These are phyloP conservation scores for Chlorencoelia australis DNA, from an alignment of 2,329 filamentous ascomycete species.

Conservation along the genomic window DNA sequence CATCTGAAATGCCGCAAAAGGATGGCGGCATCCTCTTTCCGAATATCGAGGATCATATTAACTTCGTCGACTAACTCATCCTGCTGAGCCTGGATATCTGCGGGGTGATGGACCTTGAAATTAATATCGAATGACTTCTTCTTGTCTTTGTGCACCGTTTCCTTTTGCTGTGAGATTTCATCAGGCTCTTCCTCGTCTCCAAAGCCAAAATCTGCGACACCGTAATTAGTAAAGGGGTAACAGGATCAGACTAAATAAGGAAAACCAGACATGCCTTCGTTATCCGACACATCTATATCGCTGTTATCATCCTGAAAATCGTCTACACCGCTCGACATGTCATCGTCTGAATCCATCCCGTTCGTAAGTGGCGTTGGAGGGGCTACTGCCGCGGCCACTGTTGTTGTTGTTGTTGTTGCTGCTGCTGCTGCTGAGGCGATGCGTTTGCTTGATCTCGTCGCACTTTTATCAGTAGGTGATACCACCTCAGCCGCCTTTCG, in stretches of 20 bases:
- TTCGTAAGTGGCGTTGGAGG: conserved; percentile 49
- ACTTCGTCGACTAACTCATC: conserved; percentile 81
- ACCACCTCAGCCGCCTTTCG: conserved; percentile 40
- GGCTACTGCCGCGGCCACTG: conserved; percentile 20
- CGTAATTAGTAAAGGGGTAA: too few species aligned
- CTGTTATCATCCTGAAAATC: conserved; percentile 70
- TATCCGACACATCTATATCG: conserved; percentile 55
- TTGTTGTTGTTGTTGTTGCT: conserved; percentile 2
- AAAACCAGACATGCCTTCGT: too few species aligned
- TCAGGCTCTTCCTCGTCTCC: conserved; percentile 57
- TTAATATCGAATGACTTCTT: conserved; percentile 74
- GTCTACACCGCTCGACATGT: conserved; percentile 74
- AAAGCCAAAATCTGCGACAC: conserved; percentile 36
- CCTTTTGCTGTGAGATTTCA: too few species aligned
- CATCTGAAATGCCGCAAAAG: conserved; percentile 81
- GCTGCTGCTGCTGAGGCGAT: conserved; percentile 30
- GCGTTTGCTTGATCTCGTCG: conserved; percentile 25
- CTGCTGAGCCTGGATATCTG: conserved; percentile 77
- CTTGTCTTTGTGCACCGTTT: too few species aligned
- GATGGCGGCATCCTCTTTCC: conserved; percentile 83
- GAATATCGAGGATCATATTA: conserved; percentile 80
- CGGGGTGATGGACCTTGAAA: conserved; percentile 70
- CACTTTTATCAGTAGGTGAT: conserved; percentile 25
- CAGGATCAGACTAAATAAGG: too few species aligned
- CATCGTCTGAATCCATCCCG: conserved; percentile 90